These are phyloP conservation scores for Cymbidium sinense DNA, from an alignment of 106 monocot species.

Conservation along the genomic window DNA sequence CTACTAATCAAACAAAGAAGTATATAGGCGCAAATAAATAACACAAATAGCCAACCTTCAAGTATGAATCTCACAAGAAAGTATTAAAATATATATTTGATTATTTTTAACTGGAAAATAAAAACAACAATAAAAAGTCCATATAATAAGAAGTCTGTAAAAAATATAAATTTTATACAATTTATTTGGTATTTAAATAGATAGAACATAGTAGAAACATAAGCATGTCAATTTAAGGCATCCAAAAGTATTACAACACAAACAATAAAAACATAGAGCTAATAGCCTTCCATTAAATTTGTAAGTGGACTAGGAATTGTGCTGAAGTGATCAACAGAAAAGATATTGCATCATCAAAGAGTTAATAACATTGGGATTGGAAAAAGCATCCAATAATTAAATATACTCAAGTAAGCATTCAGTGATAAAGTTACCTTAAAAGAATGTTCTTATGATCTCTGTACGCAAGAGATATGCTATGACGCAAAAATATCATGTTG, in stretches of 20 bases:
- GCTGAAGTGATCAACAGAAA: background rate
- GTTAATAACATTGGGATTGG: background rate
- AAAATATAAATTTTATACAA: background rate
- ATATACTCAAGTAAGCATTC: background rate
- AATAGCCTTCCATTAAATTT: background rate
- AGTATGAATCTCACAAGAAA: background rate
- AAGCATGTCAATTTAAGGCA: background rate
- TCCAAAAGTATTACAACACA: background rate
- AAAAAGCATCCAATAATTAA: background rate
- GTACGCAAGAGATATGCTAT: constrained; percentile 77
- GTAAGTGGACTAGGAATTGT: background rate
- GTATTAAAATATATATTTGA: background rate
- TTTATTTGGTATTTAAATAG: background rate
- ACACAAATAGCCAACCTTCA: background rate
- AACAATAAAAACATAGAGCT: background rate
- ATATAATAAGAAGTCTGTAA: background rate
- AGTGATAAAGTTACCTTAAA: constrained; percentile 46
- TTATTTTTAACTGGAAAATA: background rate
- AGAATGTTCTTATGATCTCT: constrained; percentile 83
- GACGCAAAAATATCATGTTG: constrained; percentile 88
- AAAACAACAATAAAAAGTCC: background rate
- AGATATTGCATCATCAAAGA: background rate
- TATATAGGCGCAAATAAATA: background rate
- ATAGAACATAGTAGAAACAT: background rate
- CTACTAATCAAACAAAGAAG: background rate